These are phyloP conservation scores for Coemansia sp. DNA, from an alignment of 192 early-diverging fungal genomes.

Conservation along the genomic window DNA sequence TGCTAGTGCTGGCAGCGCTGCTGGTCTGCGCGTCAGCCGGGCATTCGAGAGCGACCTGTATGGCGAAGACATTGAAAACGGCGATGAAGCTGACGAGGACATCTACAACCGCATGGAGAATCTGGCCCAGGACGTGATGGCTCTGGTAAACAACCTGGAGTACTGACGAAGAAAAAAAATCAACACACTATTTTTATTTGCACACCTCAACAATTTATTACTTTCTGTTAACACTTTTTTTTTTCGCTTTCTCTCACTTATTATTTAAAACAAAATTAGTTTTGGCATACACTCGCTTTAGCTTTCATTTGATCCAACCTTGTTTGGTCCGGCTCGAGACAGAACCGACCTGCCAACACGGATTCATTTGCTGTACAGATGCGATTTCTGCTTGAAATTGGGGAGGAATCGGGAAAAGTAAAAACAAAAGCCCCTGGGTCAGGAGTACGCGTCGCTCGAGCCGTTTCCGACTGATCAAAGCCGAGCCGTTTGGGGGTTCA, in stretches of 20 bases:
- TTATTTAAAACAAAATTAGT: no score
- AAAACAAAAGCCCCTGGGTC: no score
- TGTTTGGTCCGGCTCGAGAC: no score
- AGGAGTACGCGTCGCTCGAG: background rate
- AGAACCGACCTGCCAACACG: no score
- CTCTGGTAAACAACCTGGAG: conserved; percentile 38
- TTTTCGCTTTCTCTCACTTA: no score
- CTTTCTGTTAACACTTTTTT: background rate
- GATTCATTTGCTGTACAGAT: no score
- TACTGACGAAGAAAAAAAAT: conserved; percentile 5
- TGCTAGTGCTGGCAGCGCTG: conserved; percentile 22
- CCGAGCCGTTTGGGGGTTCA: conserved; percentile 5
- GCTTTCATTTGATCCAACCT: no score
- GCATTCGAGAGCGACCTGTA: conserved; percentile 25
- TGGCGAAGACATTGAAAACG: conserved; percentile 20
- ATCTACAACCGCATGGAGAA: conserved; percentile 46
- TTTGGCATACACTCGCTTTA: no score
- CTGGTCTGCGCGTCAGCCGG: conserved; percentile 32
- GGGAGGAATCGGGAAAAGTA: no score
- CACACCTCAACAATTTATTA: background rate
- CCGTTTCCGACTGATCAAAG: background rate
- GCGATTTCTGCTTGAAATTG: no score
- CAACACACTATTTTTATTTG: background rate
- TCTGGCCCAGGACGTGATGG: conserved; percentile 45
- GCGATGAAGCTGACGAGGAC: conserved; percentile 40